A percentile compares a stretch with the other conserved stretches of the same genome.
These are phyloP conservation scores for Medicago lupulina DNA, from an alignment of 306 rosid species.

Conservation along the genomic window DNA sequence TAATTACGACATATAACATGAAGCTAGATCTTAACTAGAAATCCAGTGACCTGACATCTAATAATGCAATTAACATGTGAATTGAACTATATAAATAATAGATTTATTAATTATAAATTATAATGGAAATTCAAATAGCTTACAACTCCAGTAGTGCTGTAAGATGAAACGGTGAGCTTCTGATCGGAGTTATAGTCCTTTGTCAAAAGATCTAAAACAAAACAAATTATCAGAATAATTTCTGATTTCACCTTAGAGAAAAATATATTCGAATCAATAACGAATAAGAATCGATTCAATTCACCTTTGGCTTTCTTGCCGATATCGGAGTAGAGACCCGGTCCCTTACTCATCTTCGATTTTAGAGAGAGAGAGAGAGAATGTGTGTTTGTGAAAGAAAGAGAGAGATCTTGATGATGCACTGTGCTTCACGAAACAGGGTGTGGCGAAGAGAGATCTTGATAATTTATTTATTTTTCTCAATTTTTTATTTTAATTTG, in stretches of 20 bases:
- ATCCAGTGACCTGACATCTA: not conserved
- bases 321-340: conserved; percentile 83
- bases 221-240: conserved; percentile 8
- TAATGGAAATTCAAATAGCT: conserved; percentile 33
- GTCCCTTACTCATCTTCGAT: conserved; percentile 85
- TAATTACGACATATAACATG: no score
- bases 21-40: conserved; percentile 34
- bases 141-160: conserved; percentile 86
- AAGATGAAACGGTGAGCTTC: conserved; percentile 74
- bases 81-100: no score
- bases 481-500: not conserved
- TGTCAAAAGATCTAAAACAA: conserved; percentile 75
- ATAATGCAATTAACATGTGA: not conserved
- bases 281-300: not conserved
- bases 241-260: not conserved
- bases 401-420: conserved; percentile 38
- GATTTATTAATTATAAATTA: not conserved
- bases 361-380: conserved; percentile 21
- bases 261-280: conserved; percentile 19
- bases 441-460: conserved; percentile 48
- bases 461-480: conserved; percentile 17
- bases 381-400: not conserved
- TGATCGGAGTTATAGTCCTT: conserved; percentile 83
- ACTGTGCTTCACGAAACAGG: conserved; percentile 36
- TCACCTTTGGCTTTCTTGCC: conserved; percentile 91